A percentile compares a stretch with the other conserved stretches of the same genome.
Evolutionary conservation across 2,329 filamentous ascomycete species (phyloP).

Genomic region (Epichloe bromicola): DNA sequence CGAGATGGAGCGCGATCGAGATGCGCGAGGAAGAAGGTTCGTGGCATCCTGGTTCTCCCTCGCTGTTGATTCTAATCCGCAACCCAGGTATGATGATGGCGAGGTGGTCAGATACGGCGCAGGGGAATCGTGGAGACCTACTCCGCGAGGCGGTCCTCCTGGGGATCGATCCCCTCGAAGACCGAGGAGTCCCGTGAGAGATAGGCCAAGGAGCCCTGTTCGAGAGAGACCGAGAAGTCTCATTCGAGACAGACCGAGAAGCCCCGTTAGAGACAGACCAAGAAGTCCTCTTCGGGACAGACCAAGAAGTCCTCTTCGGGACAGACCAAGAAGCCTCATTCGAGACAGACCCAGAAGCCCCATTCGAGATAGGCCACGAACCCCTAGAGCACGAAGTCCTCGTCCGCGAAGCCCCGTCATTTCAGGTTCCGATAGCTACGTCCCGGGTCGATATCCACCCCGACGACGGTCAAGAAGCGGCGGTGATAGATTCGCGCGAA

Average conservation of each 20-base stretch:
- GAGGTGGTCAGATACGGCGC: constrained; percentile 50
- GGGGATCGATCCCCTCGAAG: constrained; percentile 32
- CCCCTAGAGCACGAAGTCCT: constrained; percentile 26
- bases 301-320: too few species aligned
- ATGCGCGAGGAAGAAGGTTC: constrained; percentile 22
- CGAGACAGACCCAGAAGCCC: constrained; percentile 7
- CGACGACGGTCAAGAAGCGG: constrained; percentile 29
- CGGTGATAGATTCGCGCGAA: constrained; percentile 26
- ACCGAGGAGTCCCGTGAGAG: constrained; percentile 18
- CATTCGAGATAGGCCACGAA: constrained; percentile 16
- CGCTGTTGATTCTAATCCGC: constrained; percentile 6
- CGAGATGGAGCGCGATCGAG: constrained; percentile 25
- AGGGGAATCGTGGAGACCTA: constrained; percentile 48
- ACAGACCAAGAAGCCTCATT: too few species aligned
- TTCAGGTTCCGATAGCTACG: constrained; percentile 31
- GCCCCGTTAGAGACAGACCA: constrained; percentile 18
- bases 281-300: constrained; percentile 19
- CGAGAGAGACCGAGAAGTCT: constrained; percentile 13
- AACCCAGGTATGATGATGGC: constrained; percentile 42
- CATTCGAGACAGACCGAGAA: constrained; percentile 16
- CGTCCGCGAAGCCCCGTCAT: constrained; percentile 25
- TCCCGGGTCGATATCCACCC: constrained; percentile 29
- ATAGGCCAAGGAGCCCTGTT: constrained; percentile 13
- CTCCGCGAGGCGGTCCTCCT: constrained; percentile 25
- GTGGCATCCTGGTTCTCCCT: neutral